Percentiles rank a stretch among this genome's conserved stretches.
Conservation (phyloP, 1,139 yeast genomes). For the Insectozyma bohioensis region DNA sequence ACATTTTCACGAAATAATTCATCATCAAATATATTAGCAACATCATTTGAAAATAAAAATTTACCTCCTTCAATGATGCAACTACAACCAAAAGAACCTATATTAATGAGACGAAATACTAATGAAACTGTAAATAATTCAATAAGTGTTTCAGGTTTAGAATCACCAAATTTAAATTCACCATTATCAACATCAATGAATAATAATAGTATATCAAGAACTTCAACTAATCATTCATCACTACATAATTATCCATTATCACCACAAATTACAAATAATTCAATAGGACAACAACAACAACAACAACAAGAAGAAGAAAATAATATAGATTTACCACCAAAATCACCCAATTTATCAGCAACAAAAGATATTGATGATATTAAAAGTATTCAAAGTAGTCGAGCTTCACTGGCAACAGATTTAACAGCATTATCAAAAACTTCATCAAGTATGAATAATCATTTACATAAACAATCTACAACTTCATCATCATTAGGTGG, state of each 20-base stretch:
- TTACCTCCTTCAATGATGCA: conserved; percentile 71
- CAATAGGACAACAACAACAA: conserved; percentile 1
- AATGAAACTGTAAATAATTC: conserved; percentile 22
- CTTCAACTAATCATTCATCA: conserved; percentile 38
- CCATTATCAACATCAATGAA: conserved; percentile 10
- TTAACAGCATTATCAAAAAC: conserved; percentile 11
- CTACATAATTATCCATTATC: conserved; percentile 21
- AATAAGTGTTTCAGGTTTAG: conserved; percentile 13
- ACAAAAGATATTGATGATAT: conserved; percentile 9
- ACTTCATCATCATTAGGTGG: conserved; percentile 13
- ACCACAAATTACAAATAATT: conserved; percentile 20
- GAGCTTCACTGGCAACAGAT: conserved; percentile 14
- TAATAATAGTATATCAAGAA: conserved; percentile 21
- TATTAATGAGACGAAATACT: conserved; percentile 47
- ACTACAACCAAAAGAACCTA: conserved; percentile 69
- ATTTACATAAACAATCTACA: conserved; percentile 14
- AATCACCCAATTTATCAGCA: conserved; percentile 8
- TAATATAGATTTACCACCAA: conserved; percentile 5
- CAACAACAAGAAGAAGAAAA: not conserved
- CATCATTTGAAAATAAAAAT: conserved; percentile 18
- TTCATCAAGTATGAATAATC: conserved; percentile 8
- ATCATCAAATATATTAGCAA: conserved; percentile 12
- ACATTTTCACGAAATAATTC: conserved; percentile 14
- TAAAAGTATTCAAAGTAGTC: conserved; percentile 12
- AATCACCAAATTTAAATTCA: conserved; percentile 11